Conservation (phyloP, 2,329 filamentous ascomycete genomes). For the Mariannaea elegans region DNA sequence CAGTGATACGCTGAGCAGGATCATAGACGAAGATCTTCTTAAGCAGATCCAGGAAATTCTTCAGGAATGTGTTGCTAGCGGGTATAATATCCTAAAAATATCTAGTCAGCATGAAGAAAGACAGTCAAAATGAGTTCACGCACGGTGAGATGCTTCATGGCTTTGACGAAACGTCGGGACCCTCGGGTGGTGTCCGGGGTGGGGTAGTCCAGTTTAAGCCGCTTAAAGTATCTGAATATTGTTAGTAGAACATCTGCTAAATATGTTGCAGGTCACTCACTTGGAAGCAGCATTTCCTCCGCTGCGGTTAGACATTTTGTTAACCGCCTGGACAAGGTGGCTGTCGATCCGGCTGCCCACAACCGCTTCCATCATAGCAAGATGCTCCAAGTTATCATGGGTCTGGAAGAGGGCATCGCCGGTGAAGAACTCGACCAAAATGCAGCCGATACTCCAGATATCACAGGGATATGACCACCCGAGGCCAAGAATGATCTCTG, state of each 20-base stretch:
- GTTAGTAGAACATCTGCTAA: conserved; percentile 36
- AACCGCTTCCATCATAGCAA: conserved; percentile 80
- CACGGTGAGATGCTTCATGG: conserved; percentile 75
- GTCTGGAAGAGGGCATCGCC: conserved; percentile 77
- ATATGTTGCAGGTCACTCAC: conserved; percentile 52
- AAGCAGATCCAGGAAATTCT: conserved; percentile 70
- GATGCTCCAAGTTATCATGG: conserved; percentile 75
- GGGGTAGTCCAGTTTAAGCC: conserved; percentile 72
- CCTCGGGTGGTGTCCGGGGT: conserved; percentile 69
- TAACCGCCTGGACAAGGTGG: conserved; percentile 60
- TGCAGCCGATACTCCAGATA: conserved; percentile 79
- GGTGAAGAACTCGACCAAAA: conserved; percentile 76
- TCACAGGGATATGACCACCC: conserved; percentile 78
- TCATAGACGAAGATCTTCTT: conserved; percentile 76
- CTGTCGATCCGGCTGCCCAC: conserved; percentile 67
- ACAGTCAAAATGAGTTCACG: conserved; percentile 36
- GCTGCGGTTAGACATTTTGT: conserved; percentile 64
- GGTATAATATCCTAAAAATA: conserved; percentile 69
- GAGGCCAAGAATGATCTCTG: conserved; percentile 75
- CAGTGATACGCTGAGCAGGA: conserved; percentile 70
- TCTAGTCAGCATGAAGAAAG: conserved; percentile 12
- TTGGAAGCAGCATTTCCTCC: conserved; percentile 70
- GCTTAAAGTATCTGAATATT: conserved; percentile 69
- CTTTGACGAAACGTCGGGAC: conserved; percentile 72
- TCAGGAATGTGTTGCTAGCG: conserved; percentile 65